Conservation (phyloP, 2,329 filamentous ascomycete species). For the Passalora sequoiae region DNA sequence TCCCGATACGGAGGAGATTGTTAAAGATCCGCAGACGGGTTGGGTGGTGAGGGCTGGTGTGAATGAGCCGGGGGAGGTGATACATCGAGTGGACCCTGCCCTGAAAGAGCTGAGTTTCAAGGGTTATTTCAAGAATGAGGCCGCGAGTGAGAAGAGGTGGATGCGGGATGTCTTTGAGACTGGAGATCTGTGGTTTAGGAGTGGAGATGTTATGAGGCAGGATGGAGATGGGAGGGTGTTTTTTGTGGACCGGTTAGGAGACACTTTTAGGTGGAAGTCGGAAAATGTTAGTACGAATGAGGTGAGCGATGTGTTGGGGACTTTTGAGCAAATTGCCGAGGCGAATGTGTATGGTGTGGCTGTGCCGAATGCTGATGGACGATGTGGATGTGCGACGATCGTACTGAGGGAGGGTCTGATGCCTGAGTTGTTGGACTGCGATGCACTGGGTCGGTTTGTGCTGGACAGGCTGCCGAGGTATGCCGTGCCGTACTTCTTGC, state of each 20-base stretch:
- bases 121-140: slow-evolving; percentile 71
- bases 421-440: slow-evolving; percentile 45
- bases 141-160: slow-evolving; percentile 67
- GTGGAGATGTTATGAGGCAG: slow-evolving; percentile 69
- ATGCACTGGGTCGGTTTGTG: slow-evolving; percentile 58
- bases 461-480: slow-evolving; percentile 60
- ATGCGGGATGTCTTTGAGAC: slow-evolving; percentile 64
- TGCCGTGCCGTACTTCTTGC: slow-evolving; percentile 70
- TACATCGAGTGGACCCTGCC: slow-evolving; percentile 61
- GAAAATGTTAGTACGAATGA: slow-evolving; percentile 49
- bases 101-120: slow-evolving; percentile 64
- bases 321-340: slow-evolving; percentile 62
- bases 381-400: slow-evolving; percentile 74
- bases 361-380: slow-evolving; percentile 73
- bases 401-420: slow-evolving; percentile 50
- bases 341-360: slow-evolving; percentile 81
- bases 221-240: slow-evolving; percentile 66
- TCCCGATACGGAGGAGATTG: slow-evolving; percentile 61
- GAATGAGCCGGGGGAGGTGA: slow-evolving; percentile 68
- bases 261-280: slow-evolving; percentile 75
- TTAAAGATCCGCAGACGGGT: slow-evolving; percentile 55
- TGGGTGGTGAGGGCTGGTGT: slow-evolving; percentile 58
- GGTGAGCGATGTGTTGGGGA: slow-evolving; percentile 66
- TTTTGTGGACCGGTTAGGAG: slow-evolving; percentile 73
- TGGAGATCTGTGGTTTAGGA: slow-evolving; percentile 78